phyloP scores from a whole-genome alignment of 163 green algal genomes.

The Scenedesmus sp. region DNA sequence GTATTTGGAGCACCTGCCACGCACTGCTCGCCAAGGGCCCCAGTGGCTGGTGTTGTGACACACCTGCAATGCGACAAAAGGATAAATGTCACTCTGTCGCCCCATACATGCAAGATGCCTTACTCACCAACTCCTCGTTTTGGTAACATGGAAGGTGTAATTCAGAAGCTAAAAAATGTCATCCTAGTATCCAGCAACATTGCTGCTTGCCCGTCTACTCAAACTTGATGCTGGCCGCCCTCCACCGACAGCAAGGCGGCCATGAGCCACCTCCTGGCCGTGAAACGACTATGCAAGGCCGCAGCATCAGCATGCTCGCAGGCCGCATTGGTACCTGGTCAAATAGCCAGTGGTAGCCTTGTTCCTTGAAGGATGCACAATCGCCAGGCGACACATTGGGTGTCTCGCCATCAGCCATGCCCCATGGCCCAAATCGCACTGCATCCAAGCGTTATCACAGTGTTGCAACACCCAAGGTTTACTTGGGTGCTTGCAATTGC shows the following conservation, averaged over 20 bases:
- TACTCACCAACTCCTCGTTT: too few species aligned
- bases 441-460: neutral
- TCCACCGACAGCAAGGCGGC: too few species aligned
- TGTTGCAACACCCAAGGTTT: neutral
- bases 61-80: neutral
- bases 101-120: too few species aligned
- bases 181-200: too few species aligned
- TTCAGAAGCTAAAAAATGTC: too few species aligned
- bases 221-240: too few species aligned
- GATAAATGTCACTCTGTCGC: too few species aligned
- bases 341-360: constrained; percentile 14
- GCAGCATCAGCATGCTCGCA: too few species aligned
- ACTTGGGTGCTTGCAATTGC: too few species aligned
- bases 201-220: too few species aligned
- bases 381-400: constrained; percentile 31
- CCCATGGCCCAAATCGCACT: constrained; percentile 43
- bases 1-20: constrained; percentile 34
- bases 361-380: constrained; percentile 22
- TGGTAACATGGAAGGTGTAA: too few species aligned
- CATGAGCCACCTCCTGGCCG: neutral
- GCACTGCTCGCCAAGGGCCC: constrained; percentile 39
- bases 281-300: neutral
- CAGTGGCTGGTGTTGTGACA: constrained; percentile 30
- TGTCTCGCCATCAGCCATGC: constrained; percentile 31
- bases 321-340: neutral